Evolutionary conservation across 768 basidiomycete genomes (phyloP).

Genomic region (Rhodotorula kratochvilovae): DNA sequence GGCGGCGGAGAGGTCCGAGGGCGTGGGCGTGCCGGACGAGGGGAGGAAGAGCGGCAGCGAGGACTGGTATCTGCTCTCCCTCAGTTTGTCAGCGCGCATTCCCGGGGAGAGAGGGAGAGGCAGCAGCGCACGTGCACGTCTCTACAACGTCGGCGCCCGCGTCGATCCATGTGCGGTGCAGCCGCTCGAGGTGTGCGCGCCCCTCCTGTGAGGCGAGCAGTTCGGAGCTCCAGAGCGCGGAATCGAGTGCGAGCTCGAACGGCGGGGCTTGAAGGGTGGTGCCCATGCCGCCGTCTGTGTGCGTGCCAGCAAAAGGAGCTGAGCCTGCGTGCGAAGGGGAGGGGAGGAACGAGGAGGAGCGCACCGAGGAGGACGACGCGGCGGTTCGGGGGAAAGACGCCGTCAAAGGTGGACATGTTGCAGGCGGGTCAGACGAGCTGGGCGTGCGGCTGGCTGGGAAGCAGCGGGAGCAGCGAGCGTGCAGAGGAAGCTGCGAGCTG

Average conservation of each 20-base stretch:
- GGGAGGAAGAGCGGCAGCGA: constrained; percentile 37
- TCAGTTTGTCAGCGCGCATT: not conserved
- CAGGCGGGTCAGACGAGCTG: too few relatives aligned
- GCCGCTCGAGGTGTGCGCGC: constrained; percentile 40
- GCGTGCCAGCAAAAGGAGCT: not conserved
- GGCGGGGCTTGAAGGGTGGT: constrained; percentile 30
- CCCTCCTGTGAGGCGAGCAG: constrained; percentile 38
- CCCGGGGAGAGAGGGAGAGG: not conserved
- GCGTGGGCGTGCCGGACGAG: not conserved
- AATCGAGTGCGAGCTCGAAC: constrained; percentile 29
- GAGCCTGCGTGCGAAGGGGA: not conserved
- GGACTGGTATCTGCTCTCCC: constrained; percentile 42
- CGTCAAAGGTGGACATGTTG: not conserved
- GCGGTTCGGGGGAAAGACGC: not conserved
- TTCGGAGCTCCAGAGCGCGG: constrained; percentile 48
- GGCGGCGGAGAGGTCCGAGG: not conserved
- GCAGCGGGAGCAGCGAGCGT: too few relatives aligned
- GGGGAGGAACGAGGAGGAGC: not conserved
- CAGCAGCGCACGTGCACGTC: constrained; percentile 46
- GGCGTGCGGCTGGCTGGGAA: too few relatives aligned
- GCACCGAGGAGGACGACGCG: not conserved
- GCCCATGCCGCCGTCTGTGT: constrained; percentile 37
- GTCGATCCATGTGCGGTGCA: constrained; percentile 45
- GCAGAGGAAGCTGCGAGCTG: too few relatives aligned
- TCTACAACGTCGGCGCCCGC: constrained; percentile 48